Evolutionary conservation across 2,329 filamentous ascomycete species (phyloP).

Genomic region (Botryosphaeria dothidea): DNA sequence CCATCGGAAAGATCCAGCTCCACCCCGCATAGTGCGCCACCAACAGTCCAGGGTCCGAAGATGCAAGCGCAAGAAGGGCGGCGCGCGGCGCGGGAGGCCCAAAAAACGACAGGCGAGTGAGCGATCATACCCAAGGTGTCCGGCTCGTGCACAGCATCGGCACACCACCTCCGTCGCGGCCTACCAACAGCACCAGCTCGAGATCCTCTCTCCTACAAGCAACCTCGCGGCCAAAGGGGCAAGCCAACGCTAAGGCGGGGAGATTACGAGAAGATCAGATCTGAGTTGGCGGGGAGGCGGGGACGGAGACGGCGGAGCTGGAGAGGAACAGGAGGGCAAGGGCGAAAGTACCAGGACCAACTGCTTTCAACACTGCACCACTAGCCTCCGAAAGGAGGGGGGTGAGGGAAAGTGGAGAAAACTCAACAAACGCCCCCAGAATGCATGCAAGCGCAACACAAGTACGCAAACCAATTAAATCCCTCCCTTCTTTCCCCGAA

Average conservation of each 20-base stretch:
- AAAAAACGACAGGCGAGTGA: slow-evolving; percentile 37
- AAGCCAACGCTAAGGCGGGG: slow-evolving; percentile 39
- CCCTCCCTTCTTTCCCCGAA: neutral
- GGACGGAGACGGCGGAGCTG: slow-evolving; percentile 27
- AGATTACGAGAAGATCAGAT: slow-evolving; percentile 20
- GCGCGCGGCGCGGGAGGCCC: slow-evolving; percentile 26
- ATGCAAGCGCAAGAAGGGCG: slow-evolving; percentile 38
- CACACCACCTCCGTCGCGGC: neutral
- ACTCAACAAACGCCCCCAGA: slow-evolving; percentile 27
- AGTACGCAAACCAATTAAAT: slow-evolving; percentile 37
- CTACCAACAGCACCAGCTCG: slow-evolving; percentile 3
- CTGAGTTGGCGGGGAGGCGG: slow-evolving; percentile 22
- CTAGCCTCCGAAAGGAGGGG: slow-evolving; percentile 21
- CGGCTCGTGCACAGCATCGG: slow-evolving; percentile 34
- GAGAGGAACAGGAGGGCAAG: slow-evolving; percentile 49
- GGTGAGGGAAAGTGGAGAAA: slow-evolving; percentile 22
- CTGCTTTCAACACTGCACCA: slow-evolving; percentile 22
- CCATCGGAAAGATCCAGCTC: slow-evolving; percentile 21
- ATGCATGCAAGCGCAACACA: slow-evolving; percentile 37
- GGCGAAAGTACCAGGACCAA: slow-evolving; percentile 25
- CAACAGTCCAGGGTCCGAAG: slow-evolving; percentile 39
- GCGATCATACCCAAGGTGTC: slow-evolving; percentile 46
- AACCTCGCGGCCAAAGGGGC: slow-evolving; percentile 38
- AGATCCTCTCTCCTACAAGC: slow-evolving; percentile 30
- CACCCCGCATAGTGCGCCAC: slow-evolving; percentile 28